A percentile compares a stretch with the other conserved stretches of the same genome.
Conservation (phyloP, 139 green algal genomes). For the Chlamydomonas incerta region DNA sequence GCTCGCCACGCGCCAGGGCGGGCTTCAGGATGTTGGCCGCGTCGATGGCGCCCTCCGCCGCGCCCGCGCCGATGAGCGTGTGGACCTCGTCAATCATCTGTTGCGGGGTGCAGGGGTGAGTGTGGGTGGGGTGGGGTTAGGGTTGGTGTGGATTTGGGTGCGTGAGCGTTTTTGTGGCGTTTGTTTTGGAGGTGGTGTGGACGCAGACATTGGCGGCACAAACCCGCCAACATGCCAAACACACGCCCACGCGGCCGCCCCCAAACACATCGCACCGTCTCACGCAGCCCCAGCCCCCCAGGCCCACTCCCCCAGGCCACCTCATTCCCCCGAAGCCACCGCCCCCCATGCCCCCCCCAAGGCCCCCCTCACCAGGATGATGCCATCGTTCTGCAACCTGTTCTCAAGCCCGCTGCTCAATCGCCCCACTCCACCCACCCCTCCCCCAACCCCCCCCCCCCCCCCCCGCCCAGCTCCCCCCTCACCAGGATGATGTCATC, state of each 20-base stretch:
- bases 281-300: no score
- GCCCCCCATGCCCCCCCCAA: no score
- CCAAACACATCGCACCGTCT: no score
- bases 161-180: no score
- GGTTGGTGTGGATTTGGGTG: not conserved
- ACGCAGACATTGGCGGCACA: no score
- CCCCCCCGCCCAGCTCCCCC: not conserved
- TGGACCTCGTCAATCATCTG: conserved; percentile 95
- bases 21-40: conserved; percentile 99
- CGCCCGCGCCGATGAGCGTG: conserved; percentile 98
- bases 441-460: not conserved
- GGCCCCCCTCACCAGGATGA: not conserved
- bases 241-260: no score
- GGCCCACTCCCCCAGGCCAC: no score
- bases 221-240: no score
- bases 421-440: not conserved
- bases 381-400: not conserved
- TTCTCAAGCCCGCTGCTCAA: no score
- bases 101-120: not conserved
- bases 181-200: no score
- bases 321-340: no score
- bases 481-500: conserved; percentile 97
- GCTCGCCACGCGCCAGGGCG: conserved; percentile 96
- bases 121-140: not conserved
- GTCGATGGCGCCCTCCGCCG: conserved; percentile 98